phyloP scores from a whole-genome alignment of 495 filamentous ascomycete species.

The Entonaema liquescens region DNA sequence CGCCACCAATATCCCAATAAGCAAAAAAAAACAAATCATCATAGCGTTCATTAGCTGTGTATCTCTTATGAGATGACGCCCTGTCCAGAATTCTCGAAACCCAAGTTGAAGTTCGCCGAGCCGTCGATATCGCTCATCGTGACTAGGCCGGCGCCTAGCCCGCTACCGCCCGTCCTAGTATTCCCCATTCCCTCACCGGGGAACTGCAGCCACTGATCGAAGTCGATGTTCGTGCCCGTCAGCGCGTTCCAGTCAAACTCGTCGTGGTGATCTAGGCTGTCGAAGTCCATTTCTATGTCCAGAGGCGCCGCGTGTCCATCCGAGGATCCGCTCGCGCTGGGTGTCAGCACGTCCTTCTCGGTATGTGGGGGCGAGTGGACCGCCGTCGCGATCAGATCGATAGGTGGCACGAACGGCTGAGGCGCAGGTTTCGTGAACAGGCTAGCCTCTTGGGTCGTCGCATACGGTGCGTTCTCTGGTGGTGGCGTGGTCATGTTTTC shows the following conservation, averaged over 20 bases:
- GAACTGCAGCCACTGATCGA: slow-evolving; percentile 57
- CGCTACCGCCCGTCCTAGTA: background rate
- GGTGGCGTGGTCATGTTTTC: slow-evolving; percentile 53
- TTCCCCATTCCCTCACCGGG: slow-evolving; percentile 46
- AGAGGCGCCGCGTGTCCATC: slow-evolving; percentile 34
- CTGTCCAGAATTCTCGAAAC: slow-evolving; percentile 15
- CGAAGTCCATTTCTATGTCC: slow-evolving; percentile 43
- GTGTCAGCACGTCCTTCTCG: slow-evolving; percentile 46
- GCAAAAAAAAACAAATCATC: background rate
- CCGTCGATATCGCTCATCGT: slow-evolving; percentile 41
- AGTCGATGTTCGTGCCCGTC: slow-evolving; percentile 51
- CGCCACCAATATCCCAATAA: background rate
- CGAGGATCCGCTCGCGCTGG: slow-evolving; percentile 44
- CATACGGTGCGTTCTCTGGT: slow-evolving; percentile 50
- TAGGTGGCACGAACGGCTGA: slow-evolving; percentile 29
- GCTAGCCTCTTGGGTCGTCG: slow-evolving; percentile 40
- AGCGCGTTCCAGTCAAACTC: slow-evolving; percentile 53
- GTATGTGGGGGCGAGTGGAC: slow-evolving; percentile 48
- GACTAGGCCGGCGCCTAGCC: slow-evolving; percentile 18
- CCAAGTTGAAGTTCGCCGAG: slow-evolving; percentile 33
- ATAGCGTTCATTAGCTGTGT: slow-evolving; percentile 24
- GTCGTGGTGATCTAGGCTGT: slow-evolving; percentile 38
- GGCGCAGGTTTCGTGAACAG: slow-evolving; percentile 33
- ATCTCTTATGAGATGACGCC: slow-evolving; percentile 13
- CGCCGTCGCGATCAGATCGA: slow-evolving; percentile 19